Conservation (phyloP, 2,329 filamentous ascomycete species). For the Alternaria arbusti region DNA sequence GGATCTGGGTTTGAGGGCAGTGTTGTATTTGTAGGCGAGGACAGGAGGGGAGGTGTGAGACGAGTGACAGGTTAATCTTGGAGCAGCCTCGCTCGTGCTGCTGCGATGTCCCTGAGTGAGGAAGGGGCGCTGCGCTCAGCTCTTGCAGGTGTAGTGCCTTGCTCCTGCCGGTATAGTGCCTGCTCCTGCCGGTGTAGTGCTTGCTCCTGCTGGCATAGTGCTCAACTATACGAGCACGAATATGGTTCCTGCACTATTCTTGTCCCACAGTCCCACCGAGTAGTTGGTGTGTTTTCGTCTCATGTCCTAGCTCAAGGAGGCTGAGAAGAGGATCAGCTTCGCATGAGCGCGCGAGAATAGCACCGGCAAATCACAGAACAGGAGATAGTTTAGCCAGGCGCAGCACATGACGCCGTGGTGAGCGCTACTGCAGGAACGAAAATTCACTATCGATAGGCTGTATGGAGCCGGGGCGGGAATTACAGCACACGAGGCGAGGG, state of each 20-base stretch:
- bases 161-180: background rate
- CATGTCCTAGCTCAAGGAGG: background rate
- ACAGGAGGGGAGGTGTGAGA: background rate
- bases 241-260: background rate
- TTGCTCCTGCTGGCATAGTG: background rate
- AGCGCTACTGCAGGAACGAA: slow-evolving; percentile 16
- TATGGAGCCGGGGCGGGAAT: background rate
- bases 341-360: slow-evolving; percentile 7
- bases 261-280: background rate
- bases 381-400: slow-evolving; percentile 2
- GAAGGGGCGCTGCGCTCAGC: background rate
- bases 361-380: slow-evolving; percentile 2
- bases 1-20: background rate
- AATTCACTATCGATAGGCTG: slow-evolving; percentile 8
- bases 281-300: background rate
- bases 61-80: background rate
- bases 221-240: background rate
- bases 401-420: background rate
- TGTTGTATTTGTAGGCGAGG: background rate
- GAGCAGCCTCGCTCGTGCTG: background rate
- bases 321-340: slow-evolving; percentile 1
- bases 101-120: background rate
- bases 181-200: background rate
- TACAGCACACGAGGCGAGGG: background rate
- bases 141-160: background rate